These are phyloP conservation scores for Stephanodiscus minutulus DNA, from an alignment of 108 stramenopile genomes.

Conservation along the genomic window DNA sequence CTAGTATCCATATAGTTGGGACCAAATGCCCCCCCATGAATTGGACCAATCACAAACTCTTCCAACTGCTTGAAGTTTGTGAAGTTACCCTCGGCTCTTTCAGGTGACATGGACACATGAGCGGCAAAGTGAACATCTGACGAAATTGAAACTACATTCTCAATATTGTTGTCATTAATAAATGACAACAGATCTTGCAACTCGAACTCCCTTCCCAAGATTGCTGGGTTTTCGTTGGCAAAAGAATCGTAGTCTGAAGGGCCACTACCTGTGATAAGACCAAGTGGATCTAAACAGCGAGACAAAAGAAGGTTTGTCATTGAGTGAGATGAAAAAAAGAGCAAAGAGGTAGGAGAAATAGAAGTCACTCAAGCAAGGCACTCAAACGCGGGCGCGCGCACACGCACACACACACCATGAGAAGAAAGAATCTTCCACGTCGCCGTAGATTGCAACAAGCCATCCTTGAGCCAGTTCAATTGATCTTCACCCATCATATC, in stretches of 20 bases:
- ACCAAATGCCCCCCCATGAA: constrained; percentile 49
- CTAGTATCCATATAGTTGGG: constrained; percentile 46
- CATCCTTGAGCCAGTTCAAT: constrained; percentile 44
- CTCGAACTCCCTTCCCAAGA: constrained; percentile 47
- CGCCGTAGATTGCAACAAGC: constrained; percentile 25
- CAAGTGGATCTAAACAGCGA: constrained; percentile 25
- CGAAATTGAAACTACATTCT: constrained; percentile 35
- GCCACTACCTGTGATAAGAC: constrained; percentile 39
- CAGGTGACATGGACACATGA: constrained; percentile 46
- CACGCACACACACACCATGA: constrained; percentile 10
- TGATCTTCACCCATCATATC: constrained; percentile 52
- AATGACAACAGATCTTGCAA: constrained; percentile 32
- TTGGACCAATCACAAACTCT: constrained; percentile 50
- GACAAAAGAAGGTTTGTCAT: not conserved
- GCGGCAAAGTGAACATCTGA: constrained; percentile 53
- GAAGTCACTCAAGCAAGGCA: too few relatives aligned
- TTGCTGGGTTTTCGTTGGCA: constrained; percentile 30
- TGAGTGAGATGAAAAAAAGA: not conserved
- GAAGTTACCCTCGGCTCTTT: constrained; percentile 35
- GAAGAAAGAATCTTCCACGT: constrained; percentile 57
- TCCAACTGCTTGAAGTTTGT: constrained; percentile 39
- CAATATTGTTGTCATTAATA: constrained; percentile 40
- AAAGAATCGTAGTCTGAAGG: constrained; percentile 29
- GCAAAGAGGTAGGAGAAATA: too few relatives aligned
- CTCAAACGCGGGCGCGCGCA: not conserved